Evolutionary conservation across 768 basidiomycete genomes (phyloP).

Genomic region (Trametes meyenii): DNA sequence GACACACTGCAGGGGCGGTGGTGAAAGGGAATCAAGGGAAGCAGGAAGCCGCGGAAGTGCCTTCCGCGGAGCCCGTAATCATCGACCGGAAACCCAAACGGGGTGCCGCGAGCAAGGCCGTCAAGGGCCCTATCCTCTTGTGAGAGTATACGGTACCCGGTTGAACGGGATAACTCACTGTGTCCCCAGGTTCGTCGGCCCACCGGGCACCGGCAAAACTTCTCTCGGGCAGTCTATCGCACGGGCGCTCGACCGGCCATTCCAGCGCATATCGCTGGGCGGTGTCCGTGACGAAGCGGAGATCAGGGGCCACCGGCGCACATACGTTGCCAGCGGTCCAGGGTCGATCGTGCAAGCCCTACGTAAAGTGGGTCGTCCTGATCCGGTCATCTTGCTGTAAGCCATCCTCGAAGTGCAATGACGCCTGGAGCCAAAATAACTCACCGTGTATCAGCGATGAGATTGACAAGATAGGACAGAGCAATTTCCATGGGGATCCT

Average conservation of each 20-base stretch:
- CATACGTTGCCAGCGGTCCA: slow-evolving; percentile 90
- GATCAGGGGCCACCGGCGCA: slow-evolving; percentile 76
- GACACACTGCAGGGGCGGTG: slow-evolving; percentile 15
- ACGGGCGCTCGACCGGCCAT: slow-evolving; percentile 78
- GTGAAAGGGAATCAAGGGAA: not conserved
- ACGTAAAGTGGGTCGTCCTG: slow-evolving; percentile 77
- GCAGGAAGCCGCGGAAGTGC: not conserved
- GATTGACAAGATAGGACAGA: slow-evolving; percentile 88
- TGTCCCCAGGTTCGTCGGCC: slow-evolving; percentile 72
- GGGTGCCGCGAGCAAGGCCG: slow-evolving; percentile 25
- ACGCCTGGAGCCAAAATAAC: not conserved
- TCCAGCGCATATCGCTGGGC: slow-evolving; percentile 90
- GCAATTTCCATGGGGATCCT: slow-evolving; percentile 91
- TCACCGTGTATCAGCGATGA: slow-evolving; percentile 59
- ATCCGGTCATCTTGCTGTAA: slow-evolving; percentile 77
- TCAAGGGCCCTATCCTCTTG: slow-evolving; percentile 78
- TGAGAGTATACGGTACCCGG: slow-evolving; percentile 31
- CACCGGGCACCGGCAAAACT: slow-evolving; percentile 91
- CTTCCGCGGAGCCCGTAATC: not conserved
- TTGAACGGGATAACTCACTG: not conserved
- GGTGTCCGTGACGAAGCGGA: slow-evolving; percentile 94
- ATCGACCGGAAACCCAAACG: not conserved
- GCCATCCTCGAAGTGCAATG: slow-evolving; percentile 17
- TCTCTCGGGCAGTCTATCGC: slow-evolving; percentile 90
- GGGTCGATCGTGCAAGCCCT: slow-evolving; percentile 86